These are phyloP conservation scores for Conticribra weissflogii DNA, from an alignment of 108 stramenopile species.

Conservation along the genomic window DNA sequence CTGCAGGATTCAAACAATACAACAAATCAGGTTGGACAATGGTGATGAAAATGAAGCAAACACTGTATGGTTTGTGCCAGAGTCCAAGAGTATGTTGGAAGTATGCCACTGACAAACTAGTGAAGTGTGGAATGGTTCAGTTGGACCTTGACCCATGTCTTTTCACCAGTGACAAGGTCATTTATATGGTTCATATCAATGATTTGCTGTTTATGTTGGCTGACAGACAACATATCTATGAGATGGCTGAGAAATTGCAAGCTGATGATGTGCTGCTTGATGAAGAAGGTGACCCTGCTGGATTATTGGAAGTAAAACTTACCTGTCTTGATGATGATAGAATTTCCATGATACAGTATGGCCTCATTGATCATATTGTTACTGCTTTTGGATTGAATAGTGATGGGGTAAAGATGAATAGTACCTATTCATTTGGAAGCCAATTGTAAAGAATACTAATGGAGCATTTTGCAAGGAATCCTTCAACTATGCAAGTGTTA, in stretches of 20 bases:
- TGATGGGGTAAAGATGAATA: too few species aligned
- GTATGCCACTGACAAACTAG: slow-evolving; percentile 1
- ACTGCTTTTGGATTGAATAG: too few species aligned
- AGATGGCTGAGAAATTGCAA: background rate
- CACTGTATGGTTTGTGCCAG: background rate
- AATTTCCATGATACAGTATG: too few species aligned
- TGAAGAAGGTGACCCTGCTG: too few species aligned
- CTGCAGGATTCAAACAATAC: slow-evolving; percentile 2
- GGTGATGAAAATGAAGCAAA: background rate
- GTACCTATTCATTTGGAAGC: too few species aligned
- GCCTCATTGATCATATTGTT: too few species aligned
- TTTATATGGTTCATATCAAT: background rate
- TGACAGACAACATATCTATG: background rate
- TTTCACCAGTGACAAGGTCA: background rate
- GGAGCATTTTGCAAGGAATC: too few species aligned
- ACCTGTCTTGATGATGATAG: too few species aligned
- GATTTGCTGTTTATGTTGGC: background rate
- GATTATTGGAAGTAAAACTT: too few species aligned
- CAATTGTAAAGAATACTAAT: too few species aligned
- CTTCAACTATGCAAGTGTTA: too few species aligned
- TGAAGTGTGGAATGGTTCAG: background rate
- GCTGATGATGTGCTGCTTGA: background rate
- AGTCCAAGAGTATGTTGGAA: background rate
- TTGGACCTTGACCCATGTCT: background rate
- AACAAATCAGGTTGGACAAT: background rate